Conservation (phyloP, 2,329 filamentous ascomycete species). For the Cercospora janseana region DNA sequence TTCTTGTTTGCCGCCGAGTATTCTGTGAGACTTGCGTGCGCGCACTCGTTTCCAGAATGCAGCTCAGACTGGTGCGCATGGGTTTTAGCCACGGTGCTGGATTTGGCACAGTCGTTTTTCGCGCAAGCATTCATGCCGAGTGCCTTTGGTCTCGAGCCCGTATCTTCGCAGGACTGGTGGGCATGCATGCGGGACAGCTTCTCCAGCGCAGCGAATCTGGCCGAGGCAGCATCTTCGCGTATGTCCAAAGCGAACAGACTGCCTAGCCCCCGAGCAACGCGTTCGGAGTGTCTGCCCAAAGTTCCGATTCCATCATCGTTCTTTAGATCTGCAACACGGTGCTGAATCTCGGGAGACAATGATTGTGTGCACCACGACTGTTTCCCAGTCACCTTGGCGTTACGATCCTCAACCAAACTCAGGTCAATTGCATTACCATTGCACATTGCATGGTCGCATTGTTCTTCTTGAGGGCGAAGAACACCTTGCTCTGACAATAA, state of each 20-base stretch:
- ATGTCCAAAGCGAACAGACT: conserved; percentile 9
- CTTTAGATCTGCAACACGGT: conserved; percentile 1
- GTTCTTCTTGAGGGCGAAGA: conserved; percentile 23
- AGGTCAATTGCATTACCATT: conserved; percentile 30
- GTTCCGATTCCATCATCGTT: neutral
- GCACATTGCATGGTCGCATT: conserved; percentile 31
- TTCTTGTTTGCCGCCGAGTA: conserved; percentile 3
- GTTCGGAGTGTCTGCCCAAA: neutral
- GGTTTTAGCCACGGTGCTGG: too few species aligned
- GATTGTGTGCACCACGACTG: conserved; percentile 32
- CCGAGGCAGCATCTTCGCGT: conserved; percentile 5
- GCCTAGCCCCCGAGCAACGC: neutral
- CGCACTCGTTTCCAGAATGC: conserved; percentile 15
- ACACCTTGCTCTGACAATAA: conserved; percentile 28
- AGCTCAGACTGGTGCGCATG: too few species aligned
- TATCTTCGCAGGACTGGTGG: conserved; percentile 4
- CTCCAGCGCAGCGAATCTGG: conserved; percentile 4
- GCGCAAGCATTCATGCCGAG: conserved; percentile 1
- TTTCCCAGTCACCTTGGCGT: conserved; percentile 9
- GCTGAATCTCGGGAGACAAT: conserved; percentile 8
- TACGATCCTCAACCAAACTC: conserved; percentile 21
- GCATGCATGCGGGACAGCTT: conserved; percentile 9
- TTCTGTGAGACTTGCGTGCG: conserved; percentile 17
- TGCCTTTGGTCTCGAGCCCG: neutral
- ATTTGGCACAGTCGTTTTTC: conserved; percentile 1